phyloP scores from a whole-genome alignment of 345 rosid species.

The Pelargonium nanum region DNA sequence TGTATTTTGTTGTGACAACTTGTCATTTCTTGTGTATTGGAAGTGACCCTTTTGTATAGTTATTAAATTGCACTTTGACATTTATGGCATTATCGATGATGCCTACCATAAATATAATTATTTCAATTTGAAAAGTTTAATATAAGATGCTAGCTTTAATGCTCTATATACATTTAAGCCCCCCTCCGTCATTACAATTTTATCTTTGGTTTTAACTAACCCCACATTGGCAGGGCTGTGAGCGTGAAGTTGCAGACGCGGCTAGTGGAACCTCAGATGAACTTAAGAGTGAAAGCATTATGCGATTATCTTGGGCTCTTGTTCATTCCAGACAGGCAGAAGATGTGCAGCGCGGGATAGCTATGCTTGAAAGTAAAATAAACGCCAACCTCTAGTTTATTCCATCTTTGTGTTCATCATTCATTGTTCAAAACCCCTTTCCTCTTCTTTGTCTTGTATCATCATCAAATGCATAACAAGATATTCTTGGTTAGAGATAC shows the following conservation, averaged over 20 bases:
- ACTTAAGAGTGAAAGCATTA: conserved; percentile 46
- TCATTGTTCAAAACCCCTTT: neutral
- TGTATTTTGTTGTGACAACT: too few relatives aligned
- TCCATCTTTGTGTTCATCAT: neutral
- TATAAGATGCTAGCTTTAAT: neutral
- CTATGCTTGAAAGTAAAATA: conserved; percentile 56
- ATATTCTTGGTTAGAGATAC: too few relatives aligned
- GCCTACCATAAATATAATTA: too few relatives aligned
- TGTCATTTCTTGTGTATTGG: too few relatives aligned
- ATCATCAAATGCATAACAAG: too few relatives aligned
- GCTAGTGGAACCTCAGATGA: conserved; percentile 40
- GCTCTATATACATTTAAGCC: neutral
- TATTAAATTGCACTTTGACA: too few relatives aligned
- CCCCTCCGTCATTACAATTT: neutral
- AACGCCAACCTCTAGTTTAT: neutral
- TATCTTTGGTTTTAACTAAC: conserved; percentile 1
- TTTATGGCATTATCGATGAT: too few relatives aligned
- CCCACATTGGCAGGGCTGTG: conserved; percentile 47
- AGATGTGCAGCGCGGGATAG: conserved; percentile 69
- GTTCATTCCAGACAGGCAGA: conserved; percentile 67
- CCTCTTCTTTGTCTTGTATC: neutral
- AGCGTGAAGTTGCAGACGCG: conserved; percentile 61
- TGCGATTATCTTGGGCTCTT: conserved; percentile 86
- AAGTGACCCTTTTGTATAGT: too few relatives aligned
- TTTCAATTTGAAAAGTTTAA: too few relatives aligned